Evolutionary conservation across 441 rosid genomes (phyloP), one percentile per base, ranked within the genome.

Genomic region (Jatropha podagrica): DNA sequence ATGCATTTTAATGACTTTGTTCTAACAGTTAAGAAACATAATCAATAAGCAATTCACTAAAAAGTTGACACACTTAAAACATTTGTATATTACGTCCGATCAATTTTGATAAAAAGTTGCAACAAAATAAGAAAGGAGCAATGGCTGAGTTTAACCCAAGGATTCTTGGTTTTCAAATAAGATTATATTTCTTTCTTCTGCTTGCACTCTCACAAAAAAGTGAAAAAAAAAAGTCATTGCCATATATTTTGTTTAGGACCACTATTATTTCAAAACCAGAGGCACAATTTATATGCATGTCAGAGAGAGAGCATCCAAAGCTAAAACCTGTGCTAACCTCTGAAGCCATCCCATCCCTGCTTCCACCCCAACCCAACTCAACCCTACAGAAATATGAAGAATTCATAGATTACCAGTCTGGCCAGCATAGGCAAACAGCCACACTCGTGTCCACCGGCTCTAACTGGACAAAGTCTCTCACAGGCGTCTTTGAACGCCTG

Each of bases 391-490:
- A 60, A 54, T 15, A 12, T 32, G 60, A 75, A 32, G 18, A 54
- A 65, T 32, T 38, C 32, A 65, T 67, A 56, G 42, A 40, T 69
- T 90, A 96, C 99, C 97, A 92, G 84, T 89, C 89, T 93, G n/a
- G 95, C 84, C 76, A 89, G 88, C 82, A 85, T 73, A 0, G 88
- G 81, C 77, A 92, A 84, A 88, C 99, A 96, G 69, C 97, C 98
- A 81, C 99, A 96, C 73, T 90, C 92, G 70, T 94, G 98, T 10
- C 98, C 98, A 23, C 84, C 92, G 71, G 94, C 98, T 84, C 97
- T 89, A 77, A 94, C 86, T 63, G 99, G 98, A 85, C 99, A 96
- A 74, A 96, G 89, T 80, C 98, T 92, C 86, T 94, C 93, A 76
- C 90, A 89, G 56, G 98, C 98, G 71, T 92, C 99, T 85, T 83